Evolutionary conservation across 495 filamentous ascomycete species (phyloP).

Genomic region (Penicillium maclennaniae): DNA sequence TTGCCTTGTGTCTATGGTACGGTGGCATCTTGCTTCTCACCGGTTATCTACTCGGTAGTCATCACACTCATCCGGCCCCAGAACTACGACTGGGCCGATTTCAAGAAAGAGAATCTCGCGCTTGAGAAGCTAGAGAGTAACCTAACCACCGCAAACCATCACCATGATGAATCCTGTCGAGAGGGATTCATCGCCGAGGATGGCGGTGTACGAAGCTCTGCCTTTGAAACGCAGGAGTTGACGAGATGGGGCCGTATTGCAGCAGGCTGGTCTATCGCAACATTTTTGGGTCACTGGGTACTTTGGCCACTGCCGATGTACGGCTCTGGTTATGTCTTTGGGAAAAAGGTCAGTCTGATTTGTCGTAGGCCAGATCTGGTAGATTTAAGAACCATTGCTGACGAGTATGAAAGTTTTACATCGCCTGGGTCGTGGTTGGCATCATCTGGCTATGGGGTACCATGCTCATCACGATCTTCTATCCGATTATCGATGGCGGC

Average conservation of each 20-base stretch:
- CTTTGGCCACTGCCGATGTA: slow-evolving; percentile 43
- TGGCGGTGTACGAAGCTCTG: slow-evolving; percentile 1
- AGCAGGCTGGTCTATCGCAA: slow-evolving; percentile 34
- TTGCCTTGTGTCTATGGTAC: slow-evolving; percentile 45
- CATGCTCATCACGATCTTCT: slow-evolving; percentile 33
- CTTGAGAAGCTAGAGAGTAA: slow-evolving; percentile 29
- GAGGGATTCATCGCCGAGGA: slow-evolving; percentile 4
- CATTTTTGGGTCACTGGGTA: slow-evolving; percentile 39
- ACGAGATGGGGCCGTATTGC: slow-evolving; percentile 38
- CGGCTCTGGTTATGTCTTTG: slow-evolving; percentile 36
- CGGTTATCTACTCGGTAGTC: slow-evolving; percentile 31
- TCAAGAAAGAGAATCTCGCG: slow-evolving; percentile 34
- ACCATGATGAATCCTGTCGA: not conserved
- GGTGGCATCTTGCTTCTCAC: slow-evolving; percentile 36
- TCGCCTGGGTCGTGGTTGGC: slow-evolving; percentile 70
- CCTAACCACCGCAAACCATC: slow-evolving; percentile 20
- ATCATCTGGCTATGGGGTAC: slow-evolving; percentile 69
- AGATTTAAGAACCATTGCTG: not conserved
- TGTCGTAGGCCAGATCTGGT: not conserved
- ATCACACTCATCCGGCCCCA: slow-evolving; percentile 33
- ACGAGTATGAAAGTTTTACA: slow-evolving; percentile 53
- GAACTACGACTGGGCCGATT: slow-evolving; percentile 35
- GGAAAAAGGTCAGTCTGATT: slow-evolving; percentile 20
- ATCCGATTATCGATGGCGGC: slow-evolving; percentile 35
- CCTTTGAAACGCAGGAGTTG: slow-evolving; percentile 22